Conservation (phyloP, 2,329 filamentous ascomycete species). For the Lachnellula cervina region DNA sequence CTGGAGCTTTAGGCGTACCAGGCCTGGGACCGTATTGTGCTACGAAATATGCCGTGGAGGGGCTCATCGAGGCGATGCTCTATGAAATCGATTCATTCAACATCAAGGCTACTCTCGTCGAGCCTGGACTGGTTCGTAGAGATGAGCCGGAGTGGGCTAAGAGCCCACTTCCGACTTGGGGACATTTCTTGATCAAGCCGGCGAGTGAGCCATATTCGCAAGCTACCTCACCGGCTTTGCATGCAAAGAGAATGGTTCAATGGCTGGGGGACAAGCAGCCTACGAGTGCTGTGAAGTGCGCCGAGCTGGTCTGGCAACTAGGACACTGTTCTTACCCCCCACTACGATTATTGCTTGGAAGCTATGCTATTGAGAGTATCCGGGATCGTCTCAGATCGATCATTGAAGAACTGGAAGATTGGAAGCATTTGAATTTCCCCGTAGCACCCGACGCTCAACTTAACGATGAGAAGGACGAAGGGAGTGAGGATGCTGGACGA, state of each 20-base stretch:
- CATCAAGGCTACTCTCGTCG: conserved; percentile 88
- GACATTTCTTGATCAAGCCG: conserved; percentile 86
- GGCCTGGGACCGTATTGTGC: conserved; percentile 93
- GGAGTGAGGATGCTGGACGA: conserved; percentile 24
- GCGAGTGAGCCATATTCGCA: conserved; percentile 76
- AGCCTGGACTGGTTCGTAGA: conserved; percentile 80
- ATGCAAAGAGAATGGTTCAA: conserved; percentile 86
- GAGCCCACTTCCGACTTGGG: conserved; percentile 69
- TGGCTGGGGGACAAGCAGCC: conserved; percentile 93
- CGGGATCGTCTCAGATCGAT: conserved; percentile 83
- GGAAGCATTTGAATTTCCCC: conserved; percentile 78
- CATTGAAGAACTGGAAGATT: conserved; percentile 91
- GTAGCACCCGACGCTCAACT: conserved; percentile 39
- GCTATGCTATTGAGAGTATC: conserved; percentile 94
- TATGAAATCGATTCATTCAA: conserved; percentile 92
- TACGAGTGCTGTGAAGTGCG: conserved; percentile 86
- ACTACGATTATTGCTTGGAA: conserved; percentile 77
- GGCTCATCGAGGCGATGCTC: conserved; percentile 90
- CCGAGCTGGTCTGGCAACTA: conserved; percentile 89
- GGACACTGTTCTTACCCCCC: conserved; percentile 95
- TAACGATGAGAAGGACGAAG: conserved; percentile 31
- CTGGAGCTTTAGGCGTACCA: conserved; percentile 87
- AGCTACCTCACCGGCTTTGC: conserved; percentile 74
- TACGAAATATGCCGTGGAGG: conserved; percentile 95
- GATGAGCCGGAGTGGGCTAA: conserved; percentile 64